Evolutionary conservation across 345 rosid genomes (phyloP).

Genomic region (sweet orange (Citrus sinensis)): DVS_A1.0 CM039167.1:5313501-5314000

Average conservation of each 20-base stretch:
- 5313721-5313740: constrained; percentile 62
- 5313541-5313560: background rate
- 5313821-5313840: constrained; percentile 18
- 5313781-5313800: background rate
- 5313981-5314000: constrained; percentile 79
- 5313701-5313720: constrained; percentile 84
- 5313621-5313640: constrained; percentile 66
- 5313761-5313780: background rate
- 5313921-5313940: constrained; percentile 80
- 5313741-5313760: background rate
- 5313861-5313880: constrained; percentile 50
- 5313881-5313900: constrained; percentile 74
- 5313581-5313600: constrained; percentile 71
- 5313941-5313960: constrained; percentile 63
- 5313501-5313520: background rate
- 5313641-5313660: constrained; percentile 79
- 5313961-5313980: constrained; percentile 52
- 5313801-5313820: background rate
- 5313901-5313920: constrained; percentile 83
- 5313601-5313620: constrained; percentile 67
- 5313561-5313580: constrained; percentile 31
- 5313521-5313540: background rate
- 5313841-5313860: constrained; percentile 78
- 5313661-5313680: constrained; percentile 62
- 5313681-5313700: constrained; percentile 73